Percentiles rank a stretch among this genome's conserved stretches.
Evolutionary conservation across 1,139 yeast genomes (phyloP).

Genomic region (Debaryomyces sp.): DNA sequence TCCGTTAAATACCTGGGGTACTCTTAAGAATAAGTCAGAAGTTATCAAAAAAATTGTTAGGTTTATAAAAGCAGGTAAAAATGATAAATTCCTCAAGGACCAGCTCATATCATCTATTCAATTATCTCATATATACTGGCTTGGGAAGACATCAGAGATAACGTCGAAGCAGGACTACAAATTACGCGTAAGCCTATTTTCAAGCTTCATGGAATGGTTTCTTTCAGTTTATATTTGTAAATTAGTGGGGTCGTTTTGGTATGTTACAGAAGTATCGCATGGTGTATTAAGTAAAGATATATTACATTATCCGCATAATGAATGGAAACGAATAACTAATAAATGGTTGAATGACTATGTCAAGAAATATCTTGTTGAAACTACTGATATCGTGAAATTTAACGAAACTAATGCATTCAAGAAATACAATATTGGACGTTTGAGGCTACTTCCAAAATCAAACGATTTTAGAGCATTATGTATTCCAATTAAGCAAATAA

Average conservation of each 20-base stretch:
- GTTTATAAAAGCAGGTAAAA: conserved; percentile 41
- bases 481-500: conserved; percentile 45
- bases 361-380: conserved; percentile 26
- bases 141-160: conserved; percentile 29
- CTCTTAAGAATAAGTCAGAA: conserved; percentile 45
- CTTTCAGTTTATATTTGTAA: conserved; percentile 49
- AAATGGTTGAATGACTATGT: conserved; percentile 46
- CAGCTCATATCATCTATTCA: conserved; percentile 33
- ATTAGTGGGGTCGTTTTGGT: conserved; percentile 60
- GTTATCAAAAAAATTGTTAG: conserved; percentile 40
- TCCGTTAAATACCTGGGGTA: conserved; percentile 61
- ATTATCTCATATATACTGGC: conserved; percentile 50
- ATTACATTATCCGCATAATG: conserved; percentile 56
- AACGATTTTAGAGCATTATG: conserved; percentile 62
- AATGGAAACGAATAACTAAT: conserved; percentile 55
- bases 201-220: conserved; percentile 60
- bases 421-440: conserved; percentile 32
- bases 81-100: conserved; percentile 27
- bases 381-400: conserved; percentile 9
- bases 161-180: conserved; percentile 40
- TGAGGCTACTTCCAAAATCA: conserved; percentile 58
- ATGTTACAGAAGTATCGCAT: conserved; percentile 62
- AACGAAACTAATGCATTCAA: conserved; percentile 5
- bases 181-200: conserved; percentile 34
- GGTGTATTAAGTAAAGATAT: conserved; percentile 16